These are phyloP conservation scores for Diaporthe helianthi DNA, from an alignment of 2,329 filamentous ascomycete species.

Conservation along the genomic window DNA sequence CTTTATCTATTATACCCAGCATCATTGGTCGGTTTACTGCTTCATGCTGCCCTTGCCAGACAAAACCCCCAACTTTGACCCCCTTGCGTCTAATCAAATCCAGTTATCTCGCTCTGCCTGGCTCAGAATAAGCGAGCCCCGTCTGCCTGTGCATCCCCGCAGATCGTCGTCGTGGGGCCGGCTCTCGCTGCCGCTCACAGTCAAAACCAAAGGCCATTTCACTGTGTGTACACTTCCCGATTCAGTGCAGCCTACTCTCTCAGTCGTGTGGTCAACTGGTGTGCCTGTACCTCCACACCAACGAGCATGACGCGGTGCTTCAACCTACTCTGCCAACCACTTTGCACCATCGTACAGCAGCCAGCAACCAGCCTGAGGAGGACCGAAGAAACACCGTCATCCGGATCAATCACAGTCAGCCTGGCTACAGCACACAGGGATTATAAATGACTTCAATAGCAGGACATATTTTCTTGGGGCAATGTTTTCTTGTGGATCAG, in stretches of 20 bases:
- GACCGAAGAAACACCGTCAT: constrained; percentile 31
- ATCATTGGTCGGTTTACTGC: neutral
- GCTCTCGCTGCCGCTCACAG: constrained; percentile 21
- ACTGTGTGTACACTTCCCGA: neutral
- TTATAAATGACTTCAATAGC: neutral
- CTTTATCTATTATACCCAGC: neutral
- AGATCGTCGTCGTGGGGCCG: constrained; percentile 27
- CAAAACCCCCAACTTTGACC: neutral
- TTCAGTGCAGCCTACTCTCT: constrained; percentile 7
- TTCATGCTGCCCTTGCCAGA: neutral
- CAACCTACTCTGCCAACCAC: constrained; percentile 25
- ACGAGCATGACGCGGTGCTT: constrained; percentile 6
- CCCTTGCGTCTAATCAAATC: constrained; percentile 21
- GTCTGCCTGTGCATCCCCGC: constrained; percentile 21
- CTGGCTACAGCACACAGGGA: neutral
- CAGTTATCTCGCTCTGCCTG: constrained; percentile 15
- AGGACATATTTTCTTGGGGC: neutral
- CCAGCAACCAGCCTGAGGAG: constrained; percentile 8
- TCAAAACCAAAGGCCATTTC: neutral
- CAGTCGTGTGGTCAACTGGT: neutral
- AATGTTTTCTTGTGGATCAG: neutral
- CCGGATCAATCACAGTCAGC: constrained; percentile 1
- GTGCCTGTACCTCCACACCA: constrained; percentile 15
- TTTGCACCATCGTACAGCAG: constrained; percentile 8
- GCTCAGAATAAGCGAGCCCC: constrained; percentile 19